phyloP scores from a whole-genome alignment of 495 filamentous ascomycete species.

The Aspergillus hancockii region DNA sequence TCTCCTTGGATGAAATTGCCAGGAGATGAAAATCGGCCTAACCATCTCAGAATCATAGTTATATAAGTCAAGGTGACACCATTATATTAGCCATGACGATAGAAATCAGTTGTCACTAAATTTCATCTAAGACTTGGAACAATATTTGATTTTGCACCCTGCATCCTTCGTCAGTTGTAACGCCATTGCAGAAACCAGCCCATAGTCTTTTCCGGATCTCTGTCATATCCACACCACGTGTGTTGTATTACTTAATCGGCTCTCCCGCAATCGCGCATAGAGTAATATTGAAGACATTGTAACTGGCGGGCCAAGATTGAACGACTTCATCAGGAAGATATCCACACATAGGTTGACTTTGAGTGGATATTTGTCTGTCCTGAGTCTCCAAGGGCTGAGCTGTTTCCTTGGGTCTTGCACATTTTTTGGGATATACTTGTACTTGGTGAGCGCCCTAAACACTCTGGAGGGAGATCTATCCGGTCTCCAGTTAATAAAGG shows the following conservation, averaged over 20 bases:
- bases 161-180: conserved; percentile 36
- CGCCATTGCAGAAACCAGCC: conserved; percentile 36
- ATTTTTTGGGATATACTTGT: background rate
- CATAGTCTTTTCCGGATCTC: conserved; percentile 39
- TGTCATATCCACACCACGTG: conserved; percentile 35
- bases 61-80: background rate
- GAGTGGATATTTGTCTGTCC: background rate
- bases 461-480: background rate
- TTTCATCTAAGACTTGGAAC: conserved; percentile 48
- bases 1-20: conserved; percentile 62
- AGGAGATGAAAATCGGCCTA: conserved; percentile 24
- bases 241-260: conserved; percentile 43
- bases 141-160: conserved; percentile 45
- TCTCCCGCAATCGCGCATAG: conserved; percentile 45
- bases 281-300: conserved; percentile 40
- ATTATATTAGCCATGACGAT: background rate
- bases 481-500: background rate
- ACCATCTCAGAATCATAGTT: background rate
- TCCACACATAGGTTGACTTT: conserved; percentile 30
- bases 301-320: conserved; percentile 22
- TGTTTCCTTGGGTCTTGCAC: background rate
- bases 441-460: background rate
- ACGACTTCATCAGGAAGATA: conserved; percentile 21
- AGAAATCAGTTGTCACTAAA: conserved; percentile 33
- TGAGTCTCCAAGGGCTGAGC: background rate